Percentiles rank a stretch among this genome's conserved stretches.
phyloP scores from a whole-genome alignment of 2,329 filamentous ascomycete genomes.

The Colletotrichum sojae region DNA sequence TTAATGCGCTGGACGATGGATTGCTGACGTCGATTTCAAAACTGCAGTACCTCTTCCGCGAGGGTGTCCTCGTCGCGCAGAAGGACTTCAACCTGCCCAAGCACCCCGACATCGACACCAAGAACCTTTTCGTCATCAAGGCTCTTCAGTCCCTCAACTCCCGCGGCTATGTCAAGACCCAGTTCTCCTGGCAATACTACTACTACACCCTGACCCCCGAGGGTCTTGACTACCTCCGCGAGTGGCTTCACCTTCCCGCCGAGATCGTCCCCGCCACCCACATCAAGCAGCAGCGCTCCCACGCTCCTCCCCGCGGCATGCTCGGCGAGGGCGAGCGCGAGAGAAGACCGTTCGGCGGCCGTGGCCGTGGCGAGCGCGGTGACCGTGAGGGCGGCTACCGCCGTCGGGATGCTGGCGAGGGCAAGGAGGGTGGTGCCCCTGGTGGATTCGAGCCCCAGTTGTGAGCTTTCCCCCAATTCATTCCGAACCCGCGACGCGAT shows the following conservation, averaged over 20 bases:
- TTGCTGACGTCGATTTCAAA: constrained; percentile 42
- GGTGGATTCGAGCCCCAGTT: constrained; percentile 94
- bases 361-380: constrained; percentile 82
- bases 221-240: constrained; percentile 99
- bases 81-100: constrained; percentile 99
- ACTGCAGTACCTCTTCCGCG: constrained; percentile 91
- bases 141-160: constrained; percentile 98
- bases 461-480: constrained; percentile 64
- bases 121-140: constrained; percentile 99
- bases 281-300: constrained; percentile 99
- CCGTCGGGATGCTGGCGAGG: constrained; percentile 87
- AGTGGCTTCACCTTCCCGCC: constrained; percentile 99
- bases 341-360: constrained; percentile 84
- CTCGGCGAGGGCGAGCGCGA: constrained; percentile 89
- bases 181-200: constrained; percentile 99
- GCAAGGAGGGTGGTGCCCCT: constrained; percentile 92
- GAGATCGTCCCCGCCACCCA: constrained; percentile 99
- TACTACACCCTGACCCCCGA: constrained; percentile 99
- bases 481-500: not conserved
- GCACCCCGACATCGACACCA: constrained; percentile 98
- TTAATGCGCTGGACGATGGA: constrained; percentile 15
- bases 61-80: constrained; percentile 94
- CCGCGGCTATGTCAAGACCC: constrained; percentile 99
- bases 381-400: constrained; percentile 93
- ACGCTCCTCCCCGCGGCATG: constrained; percentile 98